phyloP scores from a whole-genome alignment of 768 basidiomycete species.

The Podaxis sp. region DNA sequence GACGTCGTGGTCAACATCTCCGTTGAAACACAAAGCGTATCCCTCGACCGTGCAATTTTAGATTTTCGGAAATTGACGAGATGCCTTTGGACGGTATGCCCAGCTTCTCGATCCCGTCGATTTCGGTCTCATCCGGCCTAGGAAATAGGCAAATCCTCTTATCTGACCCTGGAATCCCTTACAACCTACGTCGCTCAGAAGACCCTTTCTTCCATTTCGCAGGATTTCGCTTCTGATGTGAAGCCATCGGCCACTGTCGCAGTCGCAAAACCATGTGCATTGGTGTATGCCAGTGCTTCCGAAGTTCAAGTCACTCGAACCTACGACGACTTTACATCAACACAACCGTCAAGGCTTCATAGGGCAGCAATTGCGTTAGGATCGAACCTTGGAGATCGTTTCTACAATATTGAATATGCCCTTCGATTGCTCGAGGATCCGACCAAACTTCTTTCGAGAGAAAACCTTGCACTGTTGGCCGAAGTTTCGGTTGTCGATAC shows the following conservation, averaged over 20 bases:
- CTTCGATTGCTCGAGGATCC: conserved; percentile 68
- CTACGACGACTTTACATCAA: conserved; percentile 32
- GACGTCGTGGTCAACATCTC: conserved; percentile 47
- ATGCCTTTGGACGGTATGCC: conserved; percentile 34
- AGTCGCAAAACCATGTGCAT: conserved; percentile 71
- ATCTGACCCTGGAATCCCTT: conserved; percentile 71
- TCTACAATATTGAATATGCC: conserved; percentile 78
- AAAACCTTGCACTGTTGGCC: conserved; percentile 9
- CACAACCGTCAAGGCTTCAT: conserved; percentile 6
- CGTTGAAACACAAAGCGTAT: conserved; percentile 21
- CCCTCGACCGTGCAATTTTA: neutral
- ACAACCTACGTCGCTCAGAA: conserved; percentile 53
- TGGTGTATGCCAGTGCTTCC: conserved; percentile 65
- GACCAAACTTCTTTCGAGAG: conserved; percentile 24
- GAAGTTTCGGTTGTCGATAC: conserved; percentile 60
- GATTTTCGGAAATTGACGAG: conserved; percentile 43
- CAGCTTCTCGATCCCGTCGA: neutral
- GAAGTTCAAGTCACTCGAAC: conserved; percentile 60
- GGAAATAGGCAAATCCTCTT: conserved; percentile 24
- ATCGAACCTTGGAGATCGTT: conserved; percentile 87
- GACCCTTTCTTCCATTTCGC: conserved; percentile 33
- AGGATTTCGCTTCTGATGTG: conserved; percentile 22
- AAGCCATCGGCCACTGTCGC: conserved; percentile 44
- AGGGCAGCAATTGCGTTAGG: conserved; percentile 77
- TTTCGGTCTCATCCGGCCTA: conserved; percentile 3